These are phyloP conservation scores for Verticillium albo-atrum DNA, from an alignment of 2,329 filamentous ascomycete genomes.

Conservation along the genomic window DNA sequence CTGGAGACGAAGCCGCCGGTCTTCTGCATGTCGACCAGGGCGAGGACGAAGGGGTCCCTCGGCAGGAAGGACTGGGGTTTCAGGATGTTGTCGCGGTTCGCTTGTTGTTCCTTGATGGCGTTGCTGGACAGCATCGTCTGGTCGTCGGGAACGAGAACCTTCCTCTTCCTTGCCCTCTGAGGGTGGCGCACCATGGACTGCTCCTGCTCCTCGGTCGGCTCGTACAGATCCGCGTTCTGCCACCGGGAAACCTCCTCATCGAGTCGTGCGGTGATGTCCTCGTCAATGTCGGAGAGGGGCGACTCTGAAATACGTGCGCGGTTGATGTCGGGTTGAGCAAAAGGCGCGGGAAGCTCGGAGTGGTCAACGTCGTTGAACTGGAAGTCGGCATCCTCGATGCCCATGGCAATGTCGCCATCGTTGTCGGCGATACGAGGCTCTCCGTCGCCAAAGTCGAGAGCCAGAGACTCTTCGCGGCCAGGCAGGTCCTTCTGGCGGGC, in stretches of 20 bases:
- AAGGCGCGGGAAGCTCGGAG: constrained; percentile 48
- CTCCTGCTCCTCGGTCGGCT: constrained; percentile 54
- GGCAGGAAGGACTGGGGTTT: constrained; percentile 80
- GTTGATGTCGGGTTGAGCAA: constrained; percentile 40
- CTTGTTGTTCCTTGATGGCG: constrained; percentile 82
- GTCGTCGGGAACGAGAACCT: constrained; percentile 75
- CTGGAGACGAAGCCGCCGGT: constrained; percentile 85
- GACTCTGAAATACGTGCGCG: constrained; percentile 65
- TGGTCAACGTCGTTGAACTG: constrained; percentile 56
- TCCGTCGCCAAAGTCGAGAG: constrained; percentile 48
- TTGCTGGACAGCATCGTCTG: constrained; percentile 71
- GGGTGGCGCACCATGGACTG: constrained; percentile 59
- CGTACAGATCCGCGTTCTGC: constrained; percentile 54
- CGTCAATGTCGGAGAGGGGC: constrained; percentile 65
- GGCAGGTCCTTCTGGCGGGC: constrained; percentile 51
- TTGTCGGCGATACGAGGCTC: constrained; percentile 54
- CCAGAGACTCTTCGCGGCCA: constrained; percentile 52
- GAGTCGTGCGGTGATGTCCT: constrained; percentile 28
- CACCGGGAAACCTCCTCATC: constrained; percentile 52
- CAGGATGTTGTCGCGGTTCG: constrained; percentile 80
- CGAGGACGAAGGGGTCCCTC: constrained; percentile 79
- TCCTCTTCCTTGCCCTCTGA: constrained; percentile 71
- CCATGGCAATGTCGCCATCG: constrained; percentile 62
- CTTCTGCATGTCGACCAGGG: constrained; percentile 87
- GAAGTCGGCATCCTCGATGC: constrained; percentile 60